A percentile compares a stretch with the other conserved stretches of the same genome.
Conservation (phyloP, 2,329 filamentous ascomycete genomes). For the Penicillium vulpinum region DNA sequence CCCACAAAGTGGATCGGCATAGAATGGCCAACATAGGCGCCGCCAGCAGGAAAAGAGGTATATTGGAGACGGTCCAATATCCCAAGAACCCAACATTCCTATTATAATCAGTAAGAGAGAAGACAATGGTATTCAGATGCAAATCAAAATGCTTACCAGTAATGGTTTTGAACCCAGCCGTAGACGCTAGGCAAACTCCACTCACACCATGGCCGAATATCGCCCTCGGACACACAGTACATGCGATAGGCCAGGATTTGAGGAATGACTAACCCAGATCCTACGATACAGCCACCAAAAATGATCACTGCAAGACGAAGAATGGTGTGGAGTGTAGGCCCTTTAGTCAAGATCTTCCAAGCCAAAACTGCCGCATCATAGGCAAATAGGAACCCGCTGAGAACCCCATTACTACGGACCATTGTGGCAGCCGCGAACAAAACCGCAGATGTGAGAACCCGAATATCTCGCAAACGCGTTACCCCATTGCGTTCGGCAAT, state of each 20-base stretch:
- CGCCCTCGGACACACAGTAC: slow-evolving; percentile 58
- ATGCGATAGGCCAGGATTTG: slow-evolving; percentile 72
- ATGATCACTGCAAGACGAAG: slow-evolving; percentile 60
- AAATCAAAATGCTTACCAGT: slow-evolving; percentile 69
- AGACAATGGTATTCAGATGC: neutral
- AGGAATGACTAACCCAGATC: slow-evolving; percentile 66
- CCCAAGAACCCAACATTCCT: slow-evolving; percentile 86
- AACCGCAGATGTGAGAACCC: slow-evolving; percentile 63
- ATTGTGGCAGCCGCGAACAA: slow-evolving; percentile 71
- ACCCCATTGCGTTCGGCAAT: slow-evolving; percentile 33
- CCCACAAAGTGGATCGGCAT: slow-evolving; percentile 58
- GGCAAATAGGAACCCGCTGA: slow-evolving; percentile 76
- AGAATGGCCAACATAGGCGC: slow-evolving; percentile 72
- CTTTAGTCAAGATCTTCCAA: slow-evolving; percentile 43
- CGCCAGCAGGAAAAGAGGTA: slow-evolving; percentile 84
- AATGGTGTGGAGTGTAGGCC: slow-evolving; percentile 41
- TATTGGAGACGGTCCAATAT: slow-evolving; percentile 86
- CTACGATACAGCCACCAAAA: slow-evolving; percentile 67
- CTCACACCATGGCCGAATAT: slow-evolving; percentile 71
- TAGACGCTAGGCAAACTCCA: slow-evolving; percentile 81
- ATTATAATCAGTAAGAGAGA: slow-evolving; percentile 1
- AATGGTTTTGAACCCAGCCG: slow-evolving; percentile 80
- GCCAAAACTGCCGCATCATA: slow-evolving; percentile 56
- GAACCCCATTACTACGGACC: slow-evolving; percentile 81
- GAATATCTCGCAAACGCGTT: slow-evolving; percentile 43